These are phyloP conservation scores for Beauveria brongniartii DNA, from an alignment of 2,329 filamentous ascomycete genomes.

Conservation along the genomic window DNA sequence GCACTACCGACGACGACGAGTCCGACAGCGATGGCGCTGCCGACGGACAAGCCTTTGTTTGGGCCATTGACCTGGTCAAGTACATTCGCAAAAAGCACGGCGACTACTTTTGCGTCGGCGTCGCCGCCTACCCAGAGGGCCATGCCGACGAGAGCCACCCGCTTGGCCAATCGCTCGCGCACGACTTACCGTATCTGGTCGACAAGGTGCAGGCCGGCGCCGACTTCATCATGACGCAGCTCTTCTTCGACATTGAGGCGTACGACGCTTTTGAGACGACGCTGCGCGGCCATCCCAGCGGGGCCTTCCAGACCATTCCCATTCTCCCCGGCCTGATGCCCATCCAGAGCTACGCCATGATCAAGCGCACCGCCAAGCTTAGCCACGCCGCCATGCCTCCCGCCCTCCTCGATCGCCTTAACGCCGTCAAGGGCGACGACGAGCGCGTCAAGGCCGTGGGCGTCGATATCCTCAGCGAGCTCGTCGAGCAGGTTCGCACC, in stretches of 20 bases:
- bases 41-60: slow-evolving; percentile 60
- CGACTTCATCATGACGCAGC: slow-evolving; percentile 97
- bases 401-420: slow-evolving; percentile 59
- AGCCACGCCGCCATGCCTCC: slow-evolving; percentile 79
- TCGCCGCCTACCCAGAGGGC: slow-evolving; percentile 91
- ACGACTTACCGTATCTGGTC: slow-evolving; percentile 80
- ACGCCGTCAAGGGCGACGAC: slow-evolving; percentile 68
- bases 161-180: slow-evolving; percentile 56
- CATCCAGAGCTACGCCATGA: slow-evolving; percentile 93
- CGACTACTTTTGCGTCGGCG: slow-evolving; percentile 93
- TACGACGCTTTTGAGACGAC: slow-evolving; percentile 73
- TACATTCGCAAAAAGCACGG: slow-evolving; percentile 83
- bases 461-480: slow-evolving; percentile 74
- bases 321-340: slow-evolving; percentile 97
- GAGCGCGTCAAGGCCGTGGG: slow-evolving; percentile 73
- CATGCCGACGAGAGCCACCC: slow-evolving; percentile 89
- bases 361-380: slow-evolving; percentile 87
- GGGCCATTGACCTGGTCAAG: slow-evolving; percentile 79
- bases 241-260: slow-evolving; percentile 85
- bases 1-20: slow-evolving; percentile 47
- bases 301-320: slow-evolving; percentile 74
- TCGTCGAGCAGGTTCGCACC: slow-evolving; percentile 69
- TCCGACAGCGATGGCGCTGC: slow-evolving; percentile 47
- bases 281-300: slow-evolving; percentile 73
- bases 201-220: slow-evolving; percentile 88